Evolutionary conservation across 345 rosid genomes (phyloP).

Genomic region (Melaleuca quinquenervia): DNA sequence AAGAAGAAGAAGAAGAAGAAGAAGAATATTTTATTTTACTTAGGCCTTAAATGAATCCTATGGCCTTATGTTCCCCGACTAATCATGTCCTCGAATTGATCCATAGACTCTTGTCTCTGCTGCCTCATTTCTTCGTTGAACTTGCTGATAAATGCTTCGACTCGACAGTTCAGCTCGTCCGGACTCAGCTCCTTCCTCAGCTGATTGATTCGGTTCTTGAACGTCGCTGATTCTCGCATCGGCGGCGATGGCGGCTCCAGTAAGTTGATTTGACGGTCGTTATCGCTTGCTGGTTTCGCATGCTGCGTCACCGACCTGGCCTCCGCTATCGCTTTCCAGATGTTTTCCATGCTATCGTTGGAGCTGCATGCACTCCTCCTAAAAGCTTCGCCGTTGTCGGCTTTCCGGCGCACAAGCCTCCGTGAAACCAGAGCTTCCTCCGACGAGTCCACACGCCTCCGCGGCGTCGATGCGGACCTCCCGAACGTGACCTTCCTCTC

Average conservation of each 20-base stretch:
- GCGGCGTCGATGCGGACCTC: conserved; percentile 12
- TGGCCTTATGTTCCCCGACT: not conserved
- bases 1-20: too few species aligned
- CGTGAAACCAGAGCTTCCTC: conserved; percentile 40
- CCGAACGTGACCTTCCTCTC: conserved; percentile 8
- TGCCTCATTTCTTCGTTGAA: conserved; percentile 68
- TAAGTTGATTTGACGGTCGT: not conserved
- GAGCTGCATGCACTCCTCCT: not conserved
- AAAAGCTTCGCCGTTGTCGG: not conserved
- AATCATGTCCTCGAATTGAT: conserved; percentile 40
- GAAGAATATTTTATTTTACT: not conserved
- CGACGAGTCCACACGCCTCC: conserved; percentile 4
- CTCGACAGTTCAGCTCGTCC: conserved; percentile 72
- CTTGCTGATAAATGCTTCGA: conserved; percentile 60
- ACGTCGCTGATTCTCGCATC: conserved; percentile 44
- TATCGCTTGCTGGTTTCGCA: conserved; percentile 27
- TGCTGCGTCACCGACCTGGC: conserved; percentile 19
- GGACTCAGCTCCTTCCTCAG: conserved; percentile 44
- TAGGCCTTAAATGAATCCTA: not conserved
- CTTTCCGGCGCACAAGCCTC: conserved; percentile 27
- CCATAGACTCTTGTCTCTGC: conserved; percentile 53
- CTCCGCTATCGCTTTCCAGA: conserved; percentile 60
- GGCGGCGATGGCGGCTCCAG: not conserved
- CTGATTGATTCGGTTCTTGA: conserved; percentile 39
- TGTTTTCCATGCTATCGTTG: conserved; percentile 54